These are phyloP conservation scores for Phytophthora ramorum DNA, from an alignment of 352 stramenopile genomes.

Conservation along the genomic window DNA sequence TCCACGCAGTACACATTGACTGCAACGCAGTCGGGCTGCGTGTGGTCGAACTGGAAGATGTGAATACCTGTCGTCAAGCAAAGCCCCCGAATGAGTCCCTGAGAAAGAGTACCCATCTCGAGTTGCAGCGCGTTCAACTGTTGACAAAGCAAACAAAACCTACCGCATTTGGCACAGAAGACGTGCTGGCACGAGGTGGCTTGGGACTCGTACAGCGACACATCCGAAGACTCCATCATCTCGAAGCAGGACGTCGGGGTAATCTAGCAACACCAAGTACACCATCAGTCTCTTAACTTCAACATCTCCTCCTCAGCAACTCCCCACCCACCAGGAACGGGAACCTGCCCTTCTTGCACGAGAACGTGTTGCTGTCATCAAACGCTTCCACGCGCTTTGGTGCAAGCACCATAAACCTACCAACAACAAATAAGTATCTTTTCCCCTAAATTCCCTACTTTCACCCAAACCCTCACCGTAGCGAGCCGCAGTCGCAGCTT, in stretches of 20 bases:
- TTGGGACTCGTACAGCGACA: slow-evolving; percentile 81
- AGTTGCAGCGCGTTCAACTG: slow-evolving; percentile 10
- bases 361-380: slow-evolving; percentile 84
- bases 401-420: slow-evolving; percentile 77
- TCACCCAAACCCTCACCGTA: slow-evolving; percentile 45
- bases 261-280: slow-evolving; percentile 44
- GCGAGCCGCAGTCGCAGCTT: slow-evolving; percentile 70
- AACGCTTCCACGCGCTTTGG: slow-evolving; percentile 82
- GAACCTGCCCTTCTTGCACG: slow-evolving; percentile 85
- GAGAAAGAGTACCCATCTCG: slow-evolving; percentile 19
- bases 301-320: neutral
- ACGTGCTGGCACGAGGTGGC: slow-evolving; percentile 74
- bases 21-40: slow-evolving; percentile 67
- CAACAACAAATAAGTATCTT: slow-evolving; percentile 14
- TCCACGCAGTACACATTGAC: slow-evolving; percentile 88
- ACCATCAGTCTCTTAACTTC: neutral
- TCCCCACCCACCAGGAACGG: slow-evolving; percentile 65
- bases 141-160: slow-evolving; percentile 18
- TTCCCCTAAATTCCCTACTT: neutral
- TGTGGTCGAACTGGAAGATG: slow-evolving; percentile 87
- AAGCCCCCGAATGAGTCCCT: neutral
- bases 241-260: slow-evolving; percentile 80
- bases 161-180: slow-evolving; percentile 83
- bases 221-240: slow-evolving; percentile 69
- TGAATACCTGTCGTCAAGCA: slow-evolving; percentile 60